phyloP scores from a whole-genome alignment of 2,329 filamentous ascomycete species.

The Aspergillus melleus region DNA sequence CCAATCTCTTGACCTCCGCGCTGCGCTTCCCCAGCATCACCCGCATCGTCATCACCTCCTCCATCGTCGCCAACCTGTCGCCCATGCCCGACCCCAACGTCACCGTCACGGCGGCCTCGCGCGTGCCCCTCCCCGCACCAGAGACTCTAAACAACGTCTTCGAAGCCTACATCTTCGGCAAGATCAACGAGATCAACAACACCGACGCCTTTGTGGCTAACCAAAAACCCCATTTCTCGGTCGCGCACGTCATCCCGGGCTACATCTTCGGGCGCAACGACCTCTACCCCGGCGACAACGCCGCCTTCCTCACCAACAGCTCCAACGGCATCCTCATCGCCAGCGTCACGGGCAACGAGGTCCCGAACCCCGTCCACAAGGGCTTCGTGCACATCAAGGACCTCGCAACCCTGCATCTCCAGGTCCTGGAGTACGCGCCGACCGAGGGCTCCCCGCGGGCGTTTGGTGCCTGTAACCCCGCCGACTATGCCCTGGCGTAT shows the following conservation, averaged over 20 bases:
- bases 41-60: constrained; percentile 1
- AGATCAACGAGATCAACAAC: background rate
- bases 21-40: background rate
- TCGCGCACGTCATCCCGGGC: background rate
- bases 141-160: background rate
- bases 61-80: background rate
- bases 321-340: background rate
- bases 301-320: background rate
- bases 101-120: background rate
- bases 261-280: background rate
- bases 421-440: background rate
- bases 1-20: background rate
- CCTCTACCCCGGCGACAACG: background rate
- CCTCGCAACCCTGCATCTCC: background rate
- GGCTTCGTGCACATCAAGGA: background rate
- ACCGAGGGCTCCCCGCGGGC: too few species aligned
- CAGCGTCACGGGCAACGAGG: background rate
- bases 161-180: background rate
- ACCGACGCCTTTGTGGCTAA: background rate
- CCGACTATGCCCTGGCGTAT: background rate
- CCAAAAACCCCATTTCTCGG: background rate
- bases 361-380: background rate
- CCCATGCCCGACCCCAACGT: background rate
- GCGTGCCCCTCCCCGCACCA: background rate
- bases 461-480: background rate